Percentiles rank a stretch among this genome's conserved stretches.
Evolutionary conservation across 1,284 basidiomycete genomes (phyloP).

Genomic region (Anthracocystis panici-leucophaei): DNA sequence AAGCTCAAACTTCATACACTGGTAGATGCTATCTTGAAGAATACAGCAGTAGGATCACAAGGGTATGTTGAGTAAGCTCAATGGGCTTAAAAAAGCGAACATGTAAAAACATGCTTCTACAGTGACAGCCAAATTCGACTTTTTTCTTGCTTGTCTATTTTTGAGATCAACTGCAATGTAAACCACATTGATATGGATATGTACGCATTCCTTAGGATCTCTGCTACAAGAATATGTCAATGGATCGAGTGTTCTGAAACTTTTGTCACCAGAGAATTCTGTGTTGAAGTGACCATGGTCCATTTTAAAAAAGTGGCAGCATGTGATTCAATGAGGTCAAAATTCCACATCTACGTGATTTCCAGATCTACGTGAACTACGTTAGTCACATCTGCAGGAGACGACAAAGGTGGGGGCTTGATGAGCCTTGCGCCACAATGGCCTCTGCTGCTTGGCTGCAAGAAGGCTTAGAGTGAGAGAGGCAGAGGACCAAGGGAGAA

Average conservation of each 20-base stretch:
- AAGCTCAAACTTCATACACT: not conserved
- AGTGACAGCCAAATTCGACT: too few species aligned
- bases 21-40: not conserved
- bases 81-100: too few species aligned
- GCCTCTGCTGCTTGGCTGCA: not conserved
- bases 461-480: not conserved
- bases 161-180: too few species aligned
- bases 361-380: slow-evolving; percentile 1
- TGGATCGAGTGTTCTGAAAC: not conserved
- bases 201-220: not conserved
- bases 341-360: not conserved
- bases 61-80: too few species aligned
- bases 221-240: not conserved
- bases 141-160: too few species aligned
- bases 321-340: not conserved
- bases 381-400: not conserved
- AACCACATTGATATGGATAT: not conserved
- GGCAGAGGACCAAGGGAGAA: not conserved
- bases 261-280: not conserved
- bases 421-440: not conserved
- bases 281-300: not conserved
- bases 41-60: not conserved
- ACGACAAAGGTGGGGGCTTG: not conserved
- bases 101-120: too few species aligned
- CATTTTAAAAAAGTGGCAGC: not conserved